Conservation (phyloP, 2,329 filamentous ascomycete species). For the Akanthomyces lecanii region DNA sequence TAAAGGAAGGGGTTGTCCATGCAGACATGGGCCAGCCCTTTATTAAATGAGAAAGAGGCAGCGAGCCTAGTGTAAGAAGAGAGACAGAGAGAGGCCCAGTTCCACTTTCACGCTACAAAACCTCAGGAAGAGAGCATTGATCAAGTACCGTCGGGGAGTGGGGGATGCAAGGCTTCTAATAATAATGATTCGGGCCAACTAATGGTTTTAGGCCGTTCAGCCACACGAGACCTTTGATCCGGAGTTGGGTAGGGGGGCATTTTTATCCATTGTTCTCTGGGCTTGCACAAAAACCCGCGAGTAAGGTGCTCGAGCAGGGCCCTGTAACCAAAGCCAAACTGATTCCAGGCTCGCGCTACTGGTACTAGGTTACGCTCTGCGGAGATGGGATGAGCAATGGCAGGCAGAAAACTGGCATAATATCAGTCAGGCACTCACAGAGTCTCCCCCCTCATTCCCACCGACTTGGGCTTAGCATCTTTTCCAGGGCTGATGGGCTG, state of each 20-base stretch:
- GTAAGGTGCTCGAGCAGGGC: neutral
- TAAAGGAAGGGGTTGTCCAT: too few relatives aligned
- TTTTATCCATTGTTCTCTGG: neutral
- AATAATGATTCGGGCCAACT: neutral
- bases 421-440: too few relatives aligned
- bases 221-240: neutral
- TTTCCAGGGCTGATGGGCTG: neutral
- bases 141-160: neutral
- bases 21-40: too few relatives aligned
- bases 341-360: neutral
- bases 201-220: neutral
- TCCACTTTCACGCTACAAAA: neutral
- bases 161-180: neutral
- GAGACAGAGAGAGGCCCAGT: too few relatives aligned
- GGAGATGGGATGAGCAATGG: slow-evolving; percentile 9
- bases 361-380: too few relatives aligned
- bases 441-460: neutral
- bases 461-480: neutral
- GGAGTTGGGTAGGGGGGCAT: neutral
- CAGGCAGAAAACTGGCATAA: neutral
- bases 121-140: too few relatives aligned
- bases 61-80: too few relatives aligned
- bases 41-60: too few relatives aligned
- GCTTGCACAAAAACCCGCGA: neutral
- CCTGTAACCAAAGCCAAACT: neutral